Percentiles rank a stretch among this genome's conserved stretches.
Conservation (phyloP, 2,329 filamentous ascomycete species). For the Uncinocarpus reesii region DNA sequence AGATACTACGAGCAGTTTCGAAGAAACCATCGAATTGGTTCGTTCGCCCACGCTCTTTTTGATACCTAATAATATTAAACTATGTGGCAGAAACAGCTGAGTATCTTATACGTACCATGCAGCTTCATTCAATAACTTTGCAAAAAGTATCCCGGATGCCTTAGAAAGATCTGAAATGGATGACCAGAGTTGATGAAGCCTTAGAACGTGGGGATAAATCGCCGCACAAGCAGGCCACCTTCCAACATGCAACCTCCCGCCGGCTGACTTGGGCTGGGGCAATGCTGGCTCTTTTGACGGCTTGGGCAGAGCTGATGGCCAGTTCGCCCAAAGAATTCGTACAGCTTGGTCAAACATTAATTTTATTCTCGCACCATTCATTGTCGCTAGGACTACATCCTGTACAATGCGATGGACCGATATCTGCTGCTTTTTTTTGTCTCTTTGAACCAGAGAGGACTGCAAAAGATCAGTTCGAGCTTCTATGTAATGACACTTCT, state of each 20-base stretch:
- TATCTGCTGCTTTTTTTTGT: constrained; percentile 19
- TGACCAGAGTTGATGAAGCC: constrained; percentile 19
- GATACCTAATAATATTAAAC: constrained; percentile 20
- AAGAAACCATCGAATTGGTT: constrained; percentile 21
- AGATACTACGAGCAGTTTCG: constrained; percentile 20
- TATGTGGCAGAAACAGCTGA: not conserved
- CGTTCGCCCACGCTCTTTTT: constrained; percentile 21
- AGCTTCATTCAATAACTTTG: constrained; percentile 21
- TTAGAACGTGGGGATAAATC: constrained; percentile 22
- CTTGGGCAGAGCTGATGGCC: constrained; percentile 20
- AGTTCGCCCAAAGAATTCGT: constrained; percentile 18
- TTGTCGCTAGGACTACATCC: constrained; percentile 20
- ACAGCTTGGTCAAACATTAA: constrained; percentile 14
- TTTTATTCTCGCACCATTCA: constrained; percentile 17
- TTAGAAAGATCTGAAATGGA: constrained; percentile 13
- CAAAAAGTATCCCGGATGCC: constrained; percentile 19
- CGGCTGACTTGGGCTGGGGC: constrained; percentile 16
- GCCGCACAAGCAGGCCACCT: constrained; percentile 21
- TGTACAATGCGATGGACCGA: constrained; percentile 23
- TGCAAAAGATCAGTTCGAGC: constrained; percentile 21
- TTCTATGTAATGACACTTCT: constrained; percentile 16
- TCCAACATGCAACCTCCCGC: constrained; percentile 16
- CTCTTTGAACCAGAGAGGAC: constrained; percentile 21
- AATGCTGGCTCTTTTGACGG: constrained; percentile 17
- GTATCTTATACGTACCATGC: constrained; percentile 19